Conservation (phyloP, 164 flowering plant genomes). For the Platanus orientalis region DNA sequence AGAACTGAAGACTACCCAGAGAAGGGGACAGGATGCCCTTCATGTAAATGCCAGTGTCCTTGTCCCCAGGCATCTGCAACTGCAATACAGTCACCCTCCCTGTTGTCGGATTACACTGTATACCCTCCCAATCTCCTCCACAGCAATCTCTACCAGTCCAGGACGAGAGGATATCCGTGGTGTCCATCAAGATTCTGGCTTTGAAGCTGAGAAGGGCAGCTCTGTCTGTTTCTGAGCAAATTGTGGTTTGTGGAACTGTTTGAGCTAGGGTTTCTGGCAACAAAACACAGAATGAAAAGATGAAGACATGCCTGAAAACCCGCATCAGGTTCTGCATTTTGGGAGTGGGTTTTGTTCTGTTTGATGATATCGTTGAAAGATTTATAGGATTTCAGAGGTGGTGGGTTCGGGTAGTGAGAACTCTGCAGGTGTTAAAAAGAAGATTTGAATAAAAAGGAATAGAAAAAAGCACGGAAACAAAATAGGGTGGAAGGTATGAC, state of each 20-base stretch:
- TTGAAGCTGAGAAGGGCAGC: constrained; percentile 72
- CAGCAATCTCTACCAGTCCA: constrained; percentile 87
- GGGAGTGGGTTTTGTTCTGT: constrained; percentile 34
- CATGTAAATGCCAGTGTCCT: constrained; percentile 46
- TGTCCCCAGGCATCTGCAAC: constrained; percentile 46
- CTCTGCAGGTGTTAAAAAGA: not conserved
- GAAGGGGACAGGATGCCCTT: constrained; percentile 70
- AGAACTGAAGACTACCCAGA: constrained; percentile 48
- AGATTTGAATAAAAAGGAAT: constrained; percentile 10
- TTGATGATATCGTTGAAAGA: constrained; percentile 9
- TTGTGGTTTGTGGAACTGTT: constrained; percentile 20
- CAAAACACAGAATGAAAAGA: constrained; percentile 18
- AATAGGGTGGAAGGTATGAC: constrained; percentile 53
- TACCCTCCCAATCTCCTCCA: constrained; percentile 91
- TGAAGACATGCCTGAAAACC: constrained; percentile 37
- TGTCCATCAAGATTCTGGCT: constrained; percentile 53
- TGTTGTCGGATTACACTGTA: constrained; percentile 58
- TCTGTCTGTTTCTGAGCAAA: constrained; percentile 63
- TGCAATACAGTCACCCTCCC: constrained; percentile 60
- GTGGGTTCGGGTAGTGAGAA: constrained; percentile 11
- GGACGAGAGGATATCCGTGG: constrained; percentile 59
- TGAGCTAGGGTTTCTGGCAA: constrained; percentile 24
- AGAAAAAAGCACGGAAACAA: constrained; percentile 15
- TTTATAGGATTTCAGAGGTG: constrained; percentile 2
- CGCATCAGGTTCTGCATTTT: constrained; percentile 45